Evolutionary conservation across 768 basidiomycete genomes (phyloP), one percentile per base, ranked within the genome.

Genomic region (Pleurotus salmoneostramineus): DNA sequence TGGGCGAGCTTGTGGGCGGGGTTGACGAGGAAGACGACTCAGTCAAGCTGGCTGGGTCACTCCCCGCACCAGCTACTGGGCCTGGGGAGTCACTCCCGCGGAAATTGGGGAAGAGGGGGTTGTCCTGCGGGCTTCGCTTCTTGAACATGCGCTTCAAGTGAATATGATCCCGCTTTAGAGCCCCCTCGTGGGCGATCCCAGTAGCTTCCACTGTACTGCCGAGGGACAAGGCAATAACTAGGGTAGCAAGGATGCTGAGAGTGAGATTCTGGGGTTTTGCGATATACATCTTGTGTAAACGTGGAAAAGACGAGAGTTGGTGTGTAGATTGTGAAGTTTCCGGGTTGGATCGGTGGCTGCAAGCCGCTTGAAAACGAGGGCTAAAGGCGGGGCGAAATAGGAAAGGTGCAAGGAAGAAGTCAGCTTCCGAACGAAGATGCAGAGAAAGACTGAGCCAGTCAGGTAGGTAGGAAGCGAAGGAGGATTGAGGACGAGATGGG

Each of bases 121-220:
- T 33, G 15, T 17, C 37, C 32, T 55, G 52, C 1, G 80, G 75
- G 3, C 74, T 67, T 37, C 89, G 87, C 68, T 88, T 90, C 74
- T 78, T 88, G 63, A 91, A 68, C 68, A 92, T 71, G 65, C 89
- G 87, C 65, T 83, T 82, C 65, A 84, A 71, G 64, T 74, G 74
- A 51, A 64, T 75, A 71, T 88, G 85, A 70, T 81, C 81, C 62
- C 83, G 83, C 51, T 76, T 84, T 36, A 71, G 71, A 60, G 68
- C 63, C 21, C 62, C 60, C 32, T 55, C 52, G 14, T 55, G 52
- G 33, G 70, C 72, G 60, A 74, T 71, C 59, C 75, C 68, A 57
- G 78, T 72, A 66, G 82, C 81, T 57, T 81, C 74, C 46, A 77
- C 73, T 60, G 77, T 69, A 62, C 78, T 65, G 54, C 69, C 68